These are phyloP conservation scores for Scopulariopsis brevicaulis DNA, from an alignment of 2,329 filamentous ascomycete genomes.

Conservation along the genomic window DNA sequence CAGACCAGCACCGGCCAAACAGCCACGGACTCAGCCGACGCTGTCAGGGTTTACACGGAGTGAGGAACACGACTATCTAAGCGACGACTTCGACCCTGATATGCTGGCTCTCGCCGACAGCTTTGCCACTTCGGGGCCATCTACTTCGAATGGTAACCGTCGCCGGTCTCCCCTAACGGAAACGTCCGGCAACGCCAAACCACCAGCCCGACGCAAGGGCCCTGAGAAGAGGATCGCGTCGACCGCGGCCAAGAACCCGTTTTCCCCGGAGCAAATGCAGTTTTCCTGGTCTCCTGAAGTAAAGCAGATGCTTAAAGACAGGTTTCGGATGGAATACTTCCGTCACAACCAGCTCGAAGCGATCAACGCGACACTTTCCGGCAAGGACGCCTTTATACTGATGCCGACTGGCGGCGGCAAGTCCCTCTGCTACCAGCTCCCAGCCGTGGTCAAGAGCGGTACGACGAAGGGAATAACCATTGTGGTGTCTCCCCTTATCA, in stretches of 20 bases:
- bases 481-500: slow-evolving; percentile 88
- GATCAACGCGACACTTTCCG: slow-evolving; percentile 82
- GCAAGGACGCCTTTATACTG: slow-evolving; percentile 84
- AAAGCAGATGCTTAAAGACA: slow-evolving; percentile 64
- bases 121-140: background rate
- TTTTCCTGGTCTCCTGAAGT: slow-evolving; percentile 82
- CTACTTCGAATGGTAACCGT: background rate
- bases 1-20: background rate
- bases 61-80: slow-evolving; percentile 4
- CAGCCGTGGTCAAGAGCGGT: slow-evolving; percentile 71
- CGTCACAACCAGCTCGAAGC: slow-evolving; percentile 87
- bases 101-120: slow-evolving; percentile 8
- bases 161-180: background rate
- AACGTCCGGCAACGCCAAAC: slow-evolving; percentile 7
- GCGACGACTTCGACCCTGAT: slow-evolving; percentile 8
- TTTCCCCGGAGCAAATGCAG: slow-evolving; percentile 45
- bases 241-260: slow-evolving; percentile 17
- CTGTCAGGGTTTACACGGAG: background rate
- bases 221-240: slow-evolving; percentile 5
- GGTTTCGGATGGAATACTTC: slow-evolving; percentile 78
- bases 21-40: background rate
- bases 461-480: slow-evolving; percentile 79
- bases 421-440: slow-evolving; percentile 91
- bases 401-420: slow-evolving; percentile 99
- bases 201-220: background rate